Base-by-base conservation (phyloP, 164 flowering plant species). In the Cinnamomum chago region DNA sequence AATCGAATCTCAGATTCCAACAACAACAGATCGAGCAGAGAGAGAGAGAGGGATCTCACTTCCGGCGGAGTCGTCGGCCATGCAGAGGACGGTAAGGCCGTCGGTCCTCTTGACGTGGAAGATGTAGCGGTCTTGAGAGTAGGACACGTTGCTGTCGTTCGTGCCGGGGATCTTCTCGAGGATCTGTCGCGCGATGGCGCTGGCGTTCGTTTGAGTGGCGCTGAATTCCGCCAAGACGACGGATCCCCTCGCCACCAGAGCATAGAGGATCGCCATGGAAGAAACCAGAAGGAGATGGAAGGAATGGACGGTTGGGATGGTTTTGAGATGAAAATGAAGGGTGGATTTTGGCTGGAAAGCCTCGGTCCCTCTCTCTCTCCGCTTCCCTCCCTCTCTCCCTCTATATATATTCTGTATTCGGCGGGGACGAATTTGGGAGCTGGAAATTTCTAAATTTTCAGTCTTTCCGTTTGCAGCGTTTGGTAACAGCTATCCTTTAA, bases 51-150 rank as follows among this genome's bases (percentile, higher is more conserved):
- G 60, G 35, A 60, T 6, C 86, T 73, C 79, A 94, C 98, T 70
- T 81, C 91, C 96, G 17, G 81, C 79, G 64, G 86, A 72, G 51
- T 90, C 93, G 33, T 90, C 96, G 73, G 98, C 97, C 96, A 91
- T 89, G 74, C 98, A 94, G 33, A 92, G 91, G 72, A 90, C 89
- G 67, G 92, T 85, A 79, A 94, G 93, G 67, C 96, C 94, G 77
- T 94, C 97, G 70, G 97, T 90, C 40, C 88, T 77, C 77, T 89
- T 92, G 66, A 89, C 92, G 71, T 92, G 98, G 71, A 94, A 94
- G 28, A 92, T 82, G 62, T 85, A 89, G 0, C 96, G 95, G 83
- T 92, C 98, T 58, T 92, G 95, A 5, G 98, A 92, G 73, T 87
- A 94, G 0, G 97, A 92, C 0, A 79, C 83, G 69, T 89, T 82